Evolutionary conservation across 805 yeast genomes (phyloP), one percentile per base, ranked within the genome.

Genomic region (Myxozyma lipomycoides): DNA sequence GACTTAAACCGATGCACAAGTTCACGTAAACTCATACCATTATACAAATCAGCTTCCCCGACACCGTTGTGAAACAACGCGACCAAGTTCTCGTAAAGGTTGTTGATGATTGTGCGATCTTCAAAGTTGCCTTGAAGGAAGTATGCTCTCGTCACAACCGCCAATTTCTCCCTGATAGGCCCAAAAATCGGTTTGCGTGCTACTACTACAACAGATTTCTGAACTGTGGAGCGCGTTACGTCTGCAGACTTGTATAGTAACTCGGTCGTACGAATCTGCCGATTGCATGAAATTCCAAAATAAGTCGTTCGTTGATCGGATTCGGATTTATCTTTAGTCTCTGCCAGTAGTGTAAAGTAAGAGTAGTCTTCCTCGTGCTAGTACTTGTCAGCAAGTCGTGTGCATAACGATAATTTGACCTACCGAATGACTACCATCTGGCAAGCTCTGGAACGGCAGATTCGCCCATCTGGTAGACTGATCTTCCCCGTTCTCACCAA

Each of bases 271-370:
- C 78, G 73, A 38, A 91, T 76, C 67, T 91, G 98, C 35, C 96
- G 76, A 25, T 90, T 87, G 69, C 98, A 93, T 0, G 95, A 83
- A 55, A 95, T 86, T 1, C 96, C 98, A 73, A 93, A 93, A n/a
- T 89, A 68, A 0, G 98, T 93, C 1, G 79, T 76, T 4, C 60
- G 48, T n/a, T 32, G 39, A 17, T 39, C 51, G 2, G 18, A n/a
- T 10, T 45, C 50, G 32, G 32, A 7, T 12, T 28, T 28, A 12
- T 12, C 12, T 28, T 28, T 12, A 40, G 30, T 30, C 64, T 88
- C 88, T 63, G 81, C 86, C 4, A 84, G 76, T 40, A 91, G 70
- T 22, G 95, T 90, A 69, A 91, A 91, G 64, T 87, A 87, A 22
- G 95, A 83, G 63, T 90, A 88, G 0, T 95, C 89, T 67, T 93